A percentile compares a stretch with the other conserved stretches of the same genome.
phyloP scores from a whole-genome alignment of 2,329 filamentous ascomycete genomes.

The Septoria petroselini region DNA sequence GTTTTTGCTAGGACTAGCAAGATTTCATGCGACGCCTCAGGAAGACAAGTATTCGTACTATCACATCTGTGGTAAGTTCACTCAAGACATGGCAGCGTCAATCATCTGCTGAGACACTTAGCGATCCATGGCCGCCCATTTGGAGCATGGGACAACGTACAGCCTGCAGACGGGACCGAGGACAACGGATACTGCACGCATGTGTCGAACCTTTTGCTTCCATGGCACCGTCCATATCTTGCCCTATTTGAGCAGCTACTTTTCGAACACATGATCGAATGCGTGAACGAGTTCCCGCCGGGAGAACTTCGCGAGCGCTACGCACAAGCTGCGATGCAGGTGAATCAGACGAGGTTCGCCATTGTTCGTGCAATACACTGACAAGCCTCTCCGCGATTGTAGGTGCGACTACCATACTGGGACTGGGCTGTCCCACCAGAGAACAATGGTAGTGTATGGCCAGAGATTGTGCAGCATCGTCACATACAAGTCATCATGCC shows the following conservation, averaged over 20 bases:
- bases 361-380: no score
- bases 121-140: slow-evolving; percentile 78
- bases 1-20: slow-evolving; percentile 70
- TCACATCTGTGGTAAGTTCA: slow-evolving; percentile 64
- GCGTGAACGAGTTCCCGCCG: slow-evolving; percentile 43
- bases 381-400: not conserved
- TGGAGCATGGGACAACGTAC: slow-evolving; percentile 54
- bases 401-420: slow-evolving; percentile 48
- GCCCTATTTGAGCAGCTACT: slow-evolving; percentile 50
- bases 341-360: not conserved
- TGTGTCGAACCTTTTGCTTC: slow-evolving; percentile 69
- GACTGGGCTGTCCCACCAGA: slow-evolving; percentile 47
- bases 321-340: slow-evolving; percentile 39
- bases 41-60: slow-evolving; percentile 69
- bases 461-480: slow-evolving; percentile 42
- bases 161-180: slow-evolving; percentile 50
- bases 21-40: slow-evolving; percentile 67
- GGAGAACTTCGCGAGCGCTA: slow-evolving; percentile 40
- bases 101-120: slow-evolving; percentile 36
- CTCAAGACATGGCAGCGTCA: not conserved
- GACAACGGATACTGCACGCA: slow-evolving; percentile 73
- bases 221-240: slow-evolving; percentile 82
- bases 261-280: slow-evolving; percentile 42
- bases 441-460: slow-evolving; percentile 35
- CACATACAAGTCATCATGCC: slow-evolving; percentile 40